A percentile compares a stretch with the other conserved stretches of the same genome.
Evolutionary conservation across 2,329 filamentous ascomycete species (phyloP).

Genomic region (Penicillium sp.): DNA sequence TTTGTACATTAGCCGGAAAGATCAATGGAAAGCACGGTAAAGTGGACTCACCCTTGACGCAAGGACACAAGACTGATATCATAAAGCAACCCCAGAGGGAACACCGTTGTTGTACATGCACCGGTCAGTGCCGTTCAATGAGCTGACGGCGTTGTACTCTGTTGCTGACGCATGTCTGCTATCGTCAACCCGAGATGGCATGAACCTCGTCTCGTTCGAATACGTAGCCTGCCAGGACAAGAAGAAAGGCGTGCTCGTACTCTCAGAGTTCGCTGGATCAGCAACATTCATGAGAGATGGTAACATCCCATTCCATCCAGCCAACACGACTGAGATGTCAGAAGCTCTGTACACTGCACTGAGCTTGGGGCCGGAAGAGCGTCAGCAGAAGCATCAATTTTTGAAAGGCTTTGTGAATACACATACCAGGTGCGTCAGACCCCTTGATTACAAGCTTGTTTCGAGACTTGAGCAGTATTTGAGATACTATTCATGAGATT

Average conservation of each 20-base stretch:
- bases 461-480: background rate
- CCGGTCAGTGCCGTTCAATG: slow-evolving; percentile 87
- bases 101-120: slow-evolving; percentile 97
- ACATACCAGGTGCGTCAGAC: slow-evolving; percentile 68
- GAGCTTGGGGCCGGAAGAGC: slow-evolving; percentile 81
- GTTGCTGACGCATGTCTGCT: slow-evolving; percentile 86
- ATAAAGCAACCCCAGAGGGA: slow-evolving; percentile 79
- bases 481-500: background rate
- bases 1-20: slow-evolving; percentile 88
- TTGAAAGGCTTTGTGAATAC: slow-evolving; percentile 87
- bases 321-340: slow-evolving; percentile 90
- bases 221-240: slow-evolving; percentile 90
- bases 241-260: slow-evolving; percentile 84
- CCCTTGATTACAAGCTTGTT: background rate
- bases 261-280: slow-evolving; percentile 94
- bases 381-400: slow-evolving; percentile 77
- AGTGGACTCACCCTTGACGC: slow-evolving; percentile 6
- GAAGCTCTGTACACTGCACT: slow-evolving; percentile 84
- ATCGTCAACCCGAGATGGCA: slow-evolving; percentile 87
- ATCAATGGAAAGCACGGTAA: slow-evolving; percentile 88
- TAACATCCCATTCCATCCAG: slow-evolving; percentile 88
- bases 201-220: slow-evolving; percentile 97
- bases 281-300: slow-evolving; percentile 81
- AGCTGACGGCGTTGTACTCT: slow-evolving; percentile 89
- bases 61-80: slow-evolving; percentile 6